Evolutionary conservation across 1,139 yeast genomes (phyloP).

Genomic region (Pichia sp.): DNA sequence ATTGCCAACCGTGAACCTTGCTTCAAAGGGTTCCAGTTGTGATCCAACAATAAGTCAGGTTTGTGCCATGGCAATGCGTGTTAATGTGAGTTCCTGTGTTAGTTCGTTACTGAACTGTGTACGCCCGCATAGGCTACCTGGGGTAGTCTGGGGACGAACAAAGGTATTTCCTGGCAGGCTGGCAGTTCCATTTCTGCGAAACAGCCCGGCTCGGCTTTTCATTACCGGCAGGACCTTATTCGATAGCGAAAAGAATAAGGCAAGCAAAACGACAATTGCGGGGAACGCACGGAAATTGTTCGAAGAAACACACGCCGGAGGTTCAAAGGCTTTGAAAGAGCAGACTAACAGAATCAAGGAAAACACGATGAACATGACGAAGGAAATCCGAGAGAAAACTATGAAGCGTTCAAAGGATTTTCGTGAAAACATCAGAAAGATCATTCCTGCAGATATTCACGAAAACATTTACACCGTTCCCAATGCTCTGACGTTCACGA

Average conservation of each 20-base stretch:
- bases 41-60: not conserved
- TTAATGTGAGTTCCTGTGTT: not conserved
- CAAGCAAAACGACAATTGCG: not conserved
- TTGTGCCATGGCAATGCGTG: not conserved
- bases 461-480: constrained; percentile 80
- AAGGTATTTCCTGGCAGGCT: not conserved
- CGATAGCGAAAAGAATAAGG: not conserved
- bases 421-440: constrained; percentile 29
- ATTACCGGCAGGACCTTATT: too few relatives aligned
- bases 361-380: constrained; percentile 17
- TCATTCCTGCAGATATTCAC: constrained; percentile 37
- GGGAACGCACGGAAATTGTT: constrained; percentile 12
- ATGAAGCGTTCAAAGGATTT: constrained; percentile 23
- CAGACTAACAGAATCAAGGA: constrained; percentile 6
- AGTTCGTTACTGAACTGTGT: not conserved
- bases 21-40: not conserved
- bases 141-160: not conserved
- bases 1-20: too few relatives aligned
- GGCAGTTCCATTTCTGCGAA: not conserved
- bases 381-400: constrained; percentile 23
- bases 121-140: not conserved
- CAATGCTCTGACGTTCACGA: constrained; percentile 72
- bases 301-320: constrained; percentile 7
- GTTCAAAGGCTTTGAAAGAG: constrained; percentile 9
- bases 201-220: not conserved